These are phyloP conservation scores for Citropsis articulata DNA, from an alignment of 345 rosid species.

Conservation along the genomic window DNA sequence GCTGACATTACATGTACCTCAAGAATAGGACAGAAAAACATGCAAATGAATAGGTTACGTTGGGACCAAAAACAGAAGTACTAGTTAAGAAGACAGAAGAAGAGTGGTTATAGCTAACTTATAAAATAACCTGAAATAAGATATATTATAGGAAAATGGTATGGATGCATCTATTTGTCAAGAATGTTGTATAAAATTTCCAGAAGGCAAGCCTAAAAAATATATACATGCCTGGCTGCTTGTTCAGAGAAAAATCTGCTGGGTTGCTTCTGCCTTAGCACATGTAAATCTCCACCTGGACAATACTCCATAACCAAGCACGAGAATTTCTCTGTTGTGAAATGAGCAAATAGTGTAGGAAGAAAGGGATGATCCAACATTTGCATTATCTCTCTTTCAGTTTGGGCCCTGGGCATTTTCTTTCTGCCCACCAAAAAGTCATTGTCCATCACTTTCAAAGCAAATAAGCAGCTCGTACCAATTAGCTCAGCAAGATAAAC, in stretches of 20 bases:
- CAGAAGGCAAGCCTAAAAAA: constrained; percentile 1
- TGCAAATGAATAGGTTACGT: background rate
- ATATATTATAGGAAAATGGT: background rate
- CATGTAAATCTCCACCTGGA: constrained; percentile 82
- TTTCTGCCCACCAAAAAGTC: constrained; percentile 63
- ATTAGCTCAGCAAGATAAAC: constrained; percentile 71
- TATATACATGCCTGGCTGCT: constrained; percentile 51
- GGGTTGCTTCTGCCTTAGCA: constrained; percentile 69
- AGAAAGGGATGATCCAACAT: constrained; percentile 88
- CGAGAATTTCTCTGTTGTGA: constrained; percentile 57
- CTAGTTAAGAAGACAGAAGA: background rate
- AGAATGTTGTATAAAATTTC: background rate
- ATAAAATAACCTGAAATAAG: background rate
- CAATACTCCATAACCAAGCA: constrained; percentile 84
- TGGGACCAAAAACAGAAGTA: background rate
- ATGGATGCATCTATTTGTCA: background rate
- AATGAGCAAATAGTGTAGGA: constrained; percentile 67
- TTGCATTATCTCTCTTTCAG: constrained; percentile 73
- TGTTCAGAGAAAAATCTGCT: constrained; percentile 62
- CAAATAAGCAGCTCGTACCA: constrained; percentile 56
- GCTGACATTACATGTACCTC: background rate
- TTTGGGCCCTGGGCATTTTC: constrained; percentile 69
- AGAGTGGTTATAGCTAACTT: background rate
- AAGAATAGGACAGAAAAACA: background rate
- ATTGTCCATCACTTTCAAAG: constrained; percentile 73